Conservation (phyloP, 768 basidiomycete species). For the Tubosaeta sp. region DNA sequence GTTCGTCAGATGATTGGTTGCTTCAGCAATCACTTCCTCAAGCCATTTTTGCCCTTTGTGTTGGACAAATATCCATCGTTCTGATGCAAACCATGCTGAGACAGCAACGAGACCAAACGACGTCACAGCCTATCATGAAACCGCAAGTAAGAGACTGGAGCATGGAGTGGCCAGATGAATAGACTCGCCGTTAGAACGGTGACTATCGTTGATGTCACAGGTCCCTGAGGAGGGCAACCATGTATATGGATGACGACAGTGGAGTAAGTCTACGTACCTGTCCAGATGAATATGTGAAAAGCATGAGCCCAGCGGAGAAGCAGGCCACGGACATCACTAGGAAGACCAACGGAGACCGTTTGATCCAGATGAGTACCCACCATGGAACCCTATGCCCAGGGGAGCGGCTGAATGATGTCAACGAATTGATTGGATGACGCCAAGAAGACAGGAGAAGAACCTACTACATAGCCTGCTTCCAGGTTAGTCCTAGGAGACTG, state of each 20-base stretch:
- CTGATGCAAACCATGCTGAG: slow-evolving; percentile 50
- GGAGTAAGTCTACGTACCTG: slow-evolving; percentile 44
- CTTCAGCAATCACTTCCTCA: slow-evolving; percentile 38
- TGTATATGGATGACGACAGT: slow-evolving; percentile 19
- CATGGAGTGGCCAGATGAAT: background rate
- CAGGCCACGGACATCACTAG: slow-evolving; percentile 80
- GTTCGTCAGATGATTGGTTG: slow-evolving; percentile 23
- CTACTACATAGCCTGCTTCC: slow-evolving; percentile 57
- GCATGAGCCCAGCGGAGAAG: slow-evolving; percentile 74
- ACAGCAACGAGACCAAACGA: slow-evolving; percentile 46
- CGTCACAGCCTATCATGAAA: slow-evolving; percentile 29
- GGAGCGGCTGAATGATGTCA: slow-evolving; percentile 39
- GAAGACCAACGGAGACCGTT: slow-evolving; percentile 77
- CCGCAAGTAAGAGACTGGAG: slow-evolving; percentile 5
- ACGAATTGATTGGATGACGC: slow-evolving; percentile 8
- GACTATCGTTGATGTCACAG: slow-evolving; percentile 63
- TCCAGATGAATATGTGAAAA: slow-evolving; percentile 69
- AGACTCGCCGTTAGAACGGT: slow-evolving; percentile 61
- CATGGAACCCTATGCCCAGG: slow-evolving; percentile 53
- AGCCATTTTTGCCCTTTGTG: slow-evolving; percentile 52
- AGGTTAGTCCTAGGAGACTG: slow-evolving; percentile 47
- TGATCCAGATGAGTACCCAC: slow-evolving; percentile 78
- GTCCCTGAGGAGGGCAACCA: slow-evolving; percentile 37
- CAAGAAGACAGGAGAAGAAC: slow-evolving; percentile 21
- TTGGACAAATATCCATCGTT: slow-evolving; percentile 45